Percentiles rank a stretch among this genome's conserved stretches.
Conservation (phyloP, 306 rosid genomes). For the Fragaria iinumae region DNA sequence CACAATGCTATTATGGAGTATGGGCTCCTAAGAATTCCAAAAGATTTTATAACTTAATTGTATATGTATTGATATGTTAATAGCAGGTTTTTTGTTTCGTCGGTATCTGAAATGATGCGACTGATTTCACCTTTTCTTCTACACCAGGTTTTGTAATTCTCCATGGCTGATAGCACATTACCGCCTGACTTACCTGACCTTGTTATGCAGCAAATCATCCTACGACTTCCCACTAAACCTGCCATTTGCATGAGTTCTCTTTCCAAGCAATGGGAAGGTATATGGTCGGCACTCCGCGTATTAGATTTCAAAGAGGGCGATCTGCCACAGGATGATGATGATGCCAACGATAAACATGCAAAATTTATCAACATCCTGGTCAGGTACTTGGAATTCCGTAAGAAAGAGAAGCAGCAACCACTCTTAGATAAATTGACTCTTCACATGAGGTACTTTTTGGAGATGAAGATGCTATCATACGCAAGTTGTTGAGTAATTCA, state of each 20-base stretch:
- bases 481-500: neutral
- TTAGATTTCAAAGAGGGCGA: neutral
- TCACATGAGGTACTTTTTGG: neutral
- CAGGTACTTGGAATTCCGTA: neutral
- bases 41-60: neutral
- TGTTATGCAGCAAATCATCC: conserved; percentile 3
- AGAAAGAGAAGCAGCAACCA: neutral
- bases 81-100: too few relatives aligned
- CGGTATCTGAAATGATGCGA: too few relatives aligned
- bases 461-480: neutral
- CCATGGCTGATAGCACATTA: neutral
- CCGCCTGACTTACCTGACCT: neutral
- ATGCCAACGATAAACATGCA: neutral
- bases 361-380: neutral
- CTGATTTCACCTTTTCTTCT: too few relatives aligned
- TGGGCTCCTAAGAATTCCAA: neutral
- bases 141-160: too few relatives aligned
- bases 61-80: too few relatives aligned
- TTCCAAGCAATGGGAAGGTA: neutral
- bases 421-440: neutral
- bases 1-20: neutral
- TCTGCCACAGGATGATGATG: neutral
- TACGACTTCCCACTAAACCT: neutral
- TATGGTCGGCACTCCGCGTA: neutral
- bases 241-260: neutral